Evolutionary conservation across 768 basidiomycete species (phyloP), one percentile per base, ranked within the genome.

Genomic region (Leccinum fibrillosum): DNA sequence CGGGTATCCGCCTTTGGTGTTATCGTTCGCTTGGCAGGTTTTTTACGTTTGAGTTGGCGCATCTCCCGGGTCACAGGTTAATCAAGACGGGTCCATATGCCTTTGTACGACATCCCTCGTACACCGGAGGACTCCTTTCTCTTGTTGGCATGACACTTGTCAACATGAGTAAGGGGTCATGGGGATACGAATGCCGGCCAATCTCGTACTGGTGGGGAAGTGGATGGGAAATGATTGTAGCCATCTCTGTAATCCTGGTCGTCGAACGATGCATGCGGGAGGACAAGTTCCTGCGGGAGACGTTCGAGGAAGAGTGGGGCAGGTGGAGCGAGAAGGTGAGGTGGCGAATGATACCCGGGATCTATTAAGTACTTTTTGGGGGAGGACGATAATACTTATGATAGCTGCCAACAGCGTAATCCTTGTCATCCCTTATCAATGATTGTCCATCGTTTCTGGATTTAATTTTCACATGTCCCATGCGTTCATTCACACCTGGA

Each of bases 41-140:
- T 26, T 77, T 76, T 63, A 80, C 76, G 15, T 80, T 78, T 53
- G 71, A 77, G 45, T 63, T 78, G 39, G 67, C 68, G n/a, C 28
- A 56, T 13, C 32, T 53, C 0, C 47, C 47, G 3, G 12, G 51
- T 1, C 64, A 64, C 32, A 53, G 53, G 52, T 51, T 65, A 12
- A 35, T 68, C 13, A 58, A 48, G 30, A 61, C 53, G 11, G 64
- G 64, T 25, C 61, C 66, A 23, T 65, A 59, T 21, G 55, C 54
- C 0, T 23, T 55, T 8, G 53, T 63, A 13, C 54, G 61, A 6
- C 57, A 68, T 35, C 62, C 64, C 2, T 37, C 61, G 17, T 66
- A 66, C 42, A 26, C 55, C 2, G 61, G 58, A 2, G 60, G 53
- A 6, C 12, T 54, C 21, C 39, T 66, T 11, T 50, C 30, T 2